Base-by-base conservation (phyloP, 345 rosid species). In the Hypericum perforatum region DNA sequence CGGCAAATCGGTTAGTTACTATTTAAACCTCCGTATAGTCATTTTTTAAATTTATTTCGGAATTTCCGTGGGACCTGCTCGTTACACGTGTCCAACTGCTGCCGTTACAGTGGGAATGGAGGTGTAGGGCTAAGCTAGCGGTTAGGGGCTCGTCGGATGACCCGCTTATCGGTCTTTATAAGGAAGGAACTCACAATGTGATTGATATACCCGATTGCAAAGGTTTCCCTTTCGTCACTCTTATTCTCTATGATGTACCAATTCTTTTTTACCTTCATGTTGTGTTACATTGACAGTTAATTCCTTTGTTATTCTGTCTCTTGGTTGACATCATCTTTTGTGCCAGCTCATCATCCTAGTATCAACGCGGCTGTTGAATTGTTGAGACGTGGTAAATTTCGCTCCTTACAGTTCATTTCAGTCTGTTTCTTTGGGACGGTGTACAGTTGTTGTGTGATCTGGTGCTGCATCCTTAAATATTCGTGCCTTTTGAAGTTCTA, bases 101-200 rank as follows among this genome's bases (percentile, higher is more conserved):
- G 16, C 14, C 53, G 43, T 13, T 40, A 32, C 80, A 91, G 95
- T 81, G 88, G 82, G 98, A 80, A 59, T 91, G 95, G 98, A 75
- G 96, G 52, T 87, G 96, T 62, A 80, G 95, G 45, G 98, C 98
- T 3, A 91, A 91, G 57, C 53, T 91, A 22, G 98, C 95, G 2
- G 78, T 87, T 58, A 95, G 98, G n/a, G 96, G 98, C 16, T 59
- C 85, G 5, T 65, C 83, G 3, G 59, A 38, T 44, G 69, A 74
- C 62, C 92, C 88, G 51, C 67, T 87, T 59, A 82, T 91, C 59
- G 96, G 98, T 15, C 80, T 91, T 45, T 91, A 91, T 51, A 58
- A 87, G 73, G 95, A 91, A 52, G 95, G 92, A 46, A 86, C 91
- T 62, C 97, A 90, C 68, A 64, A 78, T 44, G 89, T 84, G 39